A percentile compares a stretch with the other conserved stretches of the same genome.
phyloP scores from a whole-genome alignment of 2,329 filamentous ascomycete species.

The Sporothrix dimorphospora region DNA sequence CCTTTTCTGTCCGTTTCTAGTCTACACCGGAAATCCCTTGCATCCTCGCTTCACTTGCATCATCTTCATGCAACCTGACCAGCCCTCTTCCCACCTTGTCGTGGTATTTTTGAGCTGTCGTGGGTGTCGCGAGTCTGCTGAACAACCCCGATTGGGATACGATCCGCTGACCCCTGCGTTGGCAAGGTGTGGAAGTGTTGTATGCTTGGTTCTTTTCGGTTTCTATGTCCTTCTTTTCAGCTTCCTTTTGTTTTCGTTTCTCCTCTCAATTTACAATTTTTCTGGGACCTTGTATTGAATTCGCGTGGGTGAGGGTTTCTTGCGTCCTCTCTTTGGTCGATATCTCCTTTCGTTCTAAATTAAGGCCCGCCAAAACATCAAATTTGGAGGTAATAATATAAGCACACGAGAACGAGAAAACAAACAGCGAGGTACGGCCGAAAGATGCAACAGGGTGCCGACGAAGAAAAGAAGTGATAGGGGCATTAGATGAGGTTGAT shows the following conservation, averaged over 20 bases:
- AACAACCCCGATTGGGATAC: neutral
- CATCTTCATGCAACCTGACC: neutral
- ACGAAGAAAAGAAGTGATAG: neutral
- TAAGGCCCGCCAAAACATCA: neutral
- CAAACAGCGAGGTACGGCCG: slow-evolving; percentile 5
- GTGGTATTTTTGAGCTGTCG: neutral
- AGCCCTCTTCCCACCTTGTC: neutral
- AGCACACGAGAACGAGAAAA: neutral
- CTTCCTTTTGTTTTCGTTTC: neutral
- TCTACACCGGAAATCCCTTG: neutral
- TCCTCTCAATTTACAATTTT: neutral
- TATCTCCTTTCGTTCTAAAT: neutral
- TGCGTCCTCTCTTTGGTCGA: neutral
- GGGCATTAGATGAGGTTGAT: neutral
- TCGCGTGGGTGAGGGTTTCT: neutral
- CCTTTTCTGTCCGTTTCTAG: neutral
- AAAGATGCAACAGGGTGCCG: neutral
- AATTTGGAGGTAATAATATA: neutral
- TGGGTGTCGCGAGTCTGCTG: neutral
- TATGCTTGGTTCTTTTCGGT: neutral
- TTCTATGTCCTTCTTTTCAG: neutral
- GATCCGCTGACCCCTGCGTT: neutral
- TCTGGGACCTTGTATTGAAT: neutral
- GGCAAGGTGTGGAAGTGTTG: neutral
- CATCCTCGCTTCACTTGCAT: neutral